Conservation (phyloP, 352 stramenopile genomes). For the Phytopythium cucurbitacearum region DNA sequence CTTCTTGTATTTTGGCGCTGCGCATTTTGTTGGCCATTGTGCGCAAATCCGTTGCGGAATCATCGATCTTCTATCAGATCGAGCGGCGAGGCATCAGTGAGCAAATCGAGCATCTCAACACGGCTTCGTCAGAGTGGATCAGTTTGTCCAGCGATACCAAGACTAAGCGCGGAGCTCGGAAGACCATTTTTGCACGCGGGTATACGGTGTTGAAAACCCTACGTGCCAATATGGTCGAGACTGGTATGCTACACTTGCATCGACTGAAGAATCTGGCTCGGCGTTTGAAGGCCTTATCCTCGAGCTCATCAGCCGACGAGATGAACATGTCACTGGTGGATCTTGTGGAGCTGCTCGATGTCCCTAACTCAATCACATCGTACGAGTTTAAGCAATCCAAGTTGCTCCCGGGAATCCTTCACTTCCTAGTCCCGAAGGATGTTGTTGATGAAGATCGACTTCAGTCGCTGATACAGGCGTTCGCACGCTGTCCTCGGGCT, state of each 20-base stretch:
- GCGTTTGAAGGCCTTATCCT: constrained; percentile 43
- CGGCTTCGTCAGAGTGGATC: constrained; percentile 31
- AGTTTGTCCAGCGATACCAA: constrained; percentile 10
- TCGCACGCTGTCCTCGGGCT: constrained; percentile 38
- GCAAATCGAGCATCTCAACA: constrained; percentile 62
- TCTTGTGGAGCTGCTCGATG: constrained; percentile 72
- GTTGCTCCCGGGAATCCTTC: constrained; percentile 56
- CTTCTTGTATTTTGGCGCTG: constrained; percentile 63
- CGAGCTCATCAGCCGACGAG: constrained; percentile 19
- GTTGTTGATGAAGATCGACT: constrained; percentile 31
- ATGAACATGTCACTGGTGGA: constrained; percentile 60
- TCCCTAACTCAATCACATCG: constrained; percentile 72
- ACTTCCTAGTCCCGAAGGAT: constrained; percentile 35
- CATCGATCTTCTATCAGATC: constrained; percentile 76
- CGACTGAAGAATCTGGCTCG: constrained; percentile 67
- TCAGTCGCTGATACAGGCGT: constrained; percentile 32
- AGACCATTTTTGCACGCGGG: constrained; percentile 56
- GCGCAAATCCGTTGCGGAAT: constrained; percentile 50
- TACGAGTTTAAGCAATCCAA: constrained; percentile 85
- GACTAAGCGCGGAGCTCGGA: constrained; percentile 4
- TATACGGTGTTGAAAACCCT: constrained; percentile 50
- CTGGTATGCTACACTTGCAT: constrained; percentile 69
- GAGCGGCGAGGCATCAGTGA: constrained; percentile 73
- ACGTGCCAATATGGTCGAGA: constrained; percentile 66
- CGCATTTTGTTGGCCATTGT: constrained; percentile 70